Evolutionary conservation across 2,329 filamentous ascomycete species (phyloP).

Genomic region (Stromatinia cepivora): DNA sequence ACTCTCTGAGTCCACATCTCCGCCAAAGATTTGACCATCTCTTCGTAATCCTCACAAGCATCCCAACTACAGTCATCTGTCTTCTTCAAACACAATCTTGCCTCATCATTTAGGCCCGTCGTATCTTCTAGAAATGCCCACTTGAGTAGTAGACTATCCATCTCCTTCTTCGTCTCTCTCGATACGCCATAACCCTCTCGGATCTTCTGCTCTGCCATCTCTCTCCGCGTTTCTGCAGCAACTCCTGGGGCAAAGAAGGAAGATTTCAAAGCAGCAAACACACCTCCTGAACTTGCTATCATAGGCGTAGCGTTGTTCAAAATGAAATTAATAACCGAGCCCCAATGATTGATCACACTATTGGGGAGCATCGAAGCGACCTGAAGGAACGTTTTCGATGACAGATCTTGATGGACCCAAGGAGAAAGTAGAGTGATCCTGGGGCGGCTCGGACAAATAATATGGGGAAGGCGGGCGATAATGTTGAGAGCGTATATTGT

Average conservation of each 20-base stretch:
- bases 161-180: constrained; percentile 25
- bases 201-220: constrained; percentile 26
- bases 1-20: constrained; percentile 28
- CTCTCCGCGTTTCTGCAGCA: constrained; percentile 6
- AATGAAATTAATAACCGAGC: constrained; percentile 40
- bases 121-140: constrained; percentile 35
- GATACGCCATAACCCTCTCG: constrained; percentile 30
- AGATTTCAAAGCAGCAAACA: constrained; percentile 22
- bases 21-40: constrained; percentile 27
- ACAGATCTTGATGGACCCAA: constrained; percentile 45
- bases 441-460: constrained; percentile 36
- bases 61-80: constrained; percentile 27
- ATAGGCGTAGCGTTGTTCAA: constrained; percentile 39
- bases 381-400: constrained; percentile 24
- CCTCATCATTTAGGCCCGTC: constrained; percentile 38
- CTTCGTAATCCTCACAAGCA: constrained; percentile 32
- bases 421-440: constrained; percentile 36
- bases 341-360: constrained; percentile 39
- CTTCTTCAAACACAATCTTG: constrained; percentile 37
- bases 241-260: constrained; percentile 20
- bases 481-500: constrained; percentile 48
- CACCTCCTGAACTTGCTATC: constrained; percentile 27
- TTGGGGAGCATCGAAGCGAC: constrained; percentile 32
- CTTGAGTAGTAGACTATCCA: constrained; percentile 27
- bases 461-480: constrained; percentile 39